Evolutionary conservation across 2,329 filamentous ascomycete genomes (phyloP), one percentile per base, ranked within the genome.

Genomic region (Paracoccidioides lutzii): DNA sequence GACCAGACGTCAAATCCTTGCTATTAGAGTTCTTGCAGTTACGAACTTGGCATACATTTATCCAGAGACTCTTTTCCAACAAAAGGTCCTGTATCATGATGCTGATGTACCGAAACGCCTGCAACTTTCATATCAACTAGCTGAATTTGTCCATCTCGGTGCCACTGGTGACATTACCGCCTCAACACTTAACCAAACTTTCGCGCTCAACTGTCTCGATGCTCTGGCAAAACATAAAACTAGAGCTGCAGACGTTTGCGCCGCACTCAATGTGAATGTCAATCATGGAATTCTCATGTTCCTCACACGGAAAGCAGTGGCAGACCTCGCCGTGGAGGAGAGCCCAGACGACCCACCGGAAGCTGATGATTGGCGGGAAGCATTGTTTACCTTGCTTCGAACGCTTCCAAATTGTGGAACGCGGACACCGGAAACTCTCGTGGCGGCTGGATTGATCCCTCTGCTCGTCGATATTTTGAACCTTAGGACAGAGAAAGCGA

Each of bases 221-320:
- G 87, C 88, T n/a, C 78, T 98, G 56, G 83, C 88, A 5, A 86
- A 83, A 66, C 88, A 88, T 67, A 85, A 87, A 63, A 75, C 79
- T 56, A 90, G 89, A 65, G 81, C 85, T 35, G 76, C 82, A 38
- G 93, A 98, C 67, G 85, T 98, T 30, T 84, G 90, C 60, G 84
- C 88, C 44, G 90, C 93, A n/a, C 76, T 99, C 44, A 95, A 90
- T 65, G 88, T 94, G 54, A 95, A 91, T 63, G 91, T 97, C 41
- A 97, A 95, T 64, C 94, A 98, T 64, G 94, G 93, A 12, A 86
- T 97, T 35, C 78, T 99, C 46, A 85, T 97, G 62, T 97, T 96
- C 65, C 81, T 96, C 61, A 85, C 95, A 52, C 82, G 91, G 55
- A 96, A 95, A 70, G 88, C 90, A 8, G 87, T 97, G 56, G 84